Evolutionary conservation across 2,329 filamentous ascomycete species (phyloP).

Genomic region (Monilinia laxa): DNA sequence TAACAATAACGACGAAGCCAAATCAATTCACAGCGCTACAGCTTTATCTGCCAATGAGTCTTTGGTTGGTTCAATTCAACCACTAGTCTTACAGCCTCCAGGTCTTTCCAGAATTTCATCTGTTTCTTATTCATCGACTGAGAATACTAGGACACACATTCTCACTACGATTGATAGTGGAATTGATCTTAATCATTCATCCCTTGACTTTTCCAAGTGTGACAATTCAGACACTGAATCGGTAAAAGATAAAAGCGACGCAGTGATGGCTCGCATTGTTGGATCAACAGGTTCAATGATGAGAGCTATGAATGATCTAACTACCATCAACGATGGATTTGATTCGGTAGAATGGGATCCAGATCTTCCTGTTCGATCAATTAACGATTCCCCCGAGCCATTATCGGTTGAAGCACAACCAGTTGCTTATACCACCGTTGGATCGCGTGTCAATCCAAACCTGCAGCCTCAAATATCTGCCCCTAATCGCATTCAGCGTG

Average conservation of each 20-base stretch:
- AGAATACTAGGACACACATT: not conserved
- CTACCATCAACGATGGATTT: constrained; percentile 33
- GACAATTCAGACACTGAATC: constrained; percentile 22
- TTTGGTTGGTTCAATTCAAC: not conserved
- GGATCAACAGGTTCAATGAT: not conserved
- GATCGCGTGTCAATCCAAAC: constrained; percentile 40
- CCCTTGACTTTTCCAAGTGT: constrained; percentile 14
- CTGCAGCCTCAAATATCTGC: constrained; percentile 37
- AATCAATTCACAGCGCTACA: not conserved
- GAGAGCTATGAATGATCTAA: not conserved
- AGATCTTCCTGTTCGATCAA: constrained; percentile 31
- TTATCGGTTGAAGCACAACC: constrained; percentile 35
- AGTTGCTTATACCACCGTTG: constrained; percentile 41
- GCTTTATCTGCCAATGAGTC: too few species aligned
- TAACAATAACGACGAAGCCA: not conserved
- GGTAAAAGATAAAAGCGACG: constrained; percentile 20
- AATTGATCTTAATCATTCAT: not conserved
- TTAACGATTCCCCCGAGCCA: constrained; percentile 38
- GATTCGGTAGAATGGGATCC: constrained; percentile 39
- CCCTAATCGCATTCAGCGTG: constrained; percentile 41
- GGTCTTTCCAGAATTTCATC: constrained; percentile 3
- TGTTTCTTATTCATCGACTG: not conserved
- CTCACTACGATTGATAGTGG: constrained; percentile 14
- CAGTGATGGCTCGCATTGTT: constrained; percentile 23
- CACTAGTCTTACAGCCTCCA: constrained; percentile 1